These are phyloP conservation scores for Balakata baccata DNA, from an alignment of 345 rosid genomes.

Conservation along the genomic window DNA sequence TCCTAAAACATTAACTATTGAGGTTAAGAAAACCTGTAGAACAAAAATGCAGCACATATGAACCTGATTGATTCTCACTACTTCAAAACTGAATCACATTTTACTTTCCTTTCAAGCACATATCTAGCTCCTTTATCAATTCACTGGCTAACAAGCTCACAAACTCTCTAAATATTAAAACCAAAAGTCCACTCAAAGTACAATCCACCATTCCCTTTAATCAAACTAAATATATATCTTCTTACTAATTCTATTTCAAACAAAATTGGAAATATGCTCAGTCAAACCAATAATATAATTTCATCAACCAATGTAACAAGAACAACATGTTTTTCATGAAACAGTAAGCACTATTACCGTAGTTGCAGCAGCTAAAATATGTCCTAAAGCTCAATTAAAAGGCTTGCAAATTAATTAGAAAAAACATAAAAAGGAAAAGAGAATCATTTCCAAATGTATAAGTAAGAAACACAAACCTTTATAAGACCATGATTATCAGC, in stretches of 20 bases:
- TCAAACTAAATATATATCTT: neutral
- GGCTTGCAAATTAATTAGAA: neutral
- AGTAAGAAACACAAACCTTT: slow-evolving; percentile 4
- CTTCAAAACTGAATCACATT: neutral
- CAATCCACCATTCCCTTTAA: neutral
- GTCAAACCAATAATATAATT: neutral
- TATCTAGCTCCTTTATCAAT: neutral
- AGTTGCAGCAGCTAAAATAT: neutral
- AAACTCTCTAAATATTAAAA: neutral
- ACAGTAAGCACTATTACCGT: neutral
- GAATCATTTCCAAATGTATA: neutral
- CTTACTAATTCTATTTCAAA: neutral
- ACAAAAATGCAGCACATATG: too few species aligned
- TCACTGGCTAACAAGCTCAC: neutral
- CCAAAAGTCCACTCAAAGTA: neutral
- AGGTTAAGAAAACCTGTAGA: neutral
- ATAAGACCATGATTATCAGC: too few species aligned
- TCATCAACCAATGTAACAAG: neutral
- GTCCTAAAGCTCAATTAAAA: neutral
- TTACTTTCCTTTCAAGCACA: neutral
- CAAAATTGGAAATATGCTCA: neutral
- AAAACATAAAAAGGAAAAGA: neutral
- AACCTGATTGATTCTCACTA: neutral
- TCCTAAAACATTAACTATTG: neutral
- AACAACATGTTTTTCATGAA: neutral